A percentile compares a stretch with the other conserved stretches of the same genome.
Conservation (phyloP, 2,329 filamentous ascomycete genomes). For the Colletotrichum simmondsii region DNA sequence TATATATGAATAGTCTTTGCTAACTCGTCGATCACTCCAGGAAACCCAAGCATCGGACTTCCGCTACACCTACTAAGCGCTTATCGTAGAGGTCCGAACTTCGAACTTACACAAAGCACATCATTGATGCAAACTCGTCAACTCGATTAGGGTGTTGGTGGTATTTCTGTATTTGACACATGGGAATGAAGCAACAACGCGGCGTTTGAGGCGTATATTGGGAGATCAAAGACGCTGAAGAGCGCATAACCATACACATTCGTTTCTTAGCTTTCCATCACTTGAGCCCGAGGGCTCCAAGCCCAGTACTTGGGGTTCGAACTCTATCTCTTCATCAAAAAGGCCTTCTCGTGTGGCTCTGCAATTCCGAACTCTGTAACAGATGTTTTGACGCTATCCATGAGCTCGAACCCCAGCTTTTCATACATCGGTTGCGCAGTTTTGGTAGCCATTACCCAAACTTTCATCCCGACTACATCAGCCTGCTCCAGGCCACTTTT, state of each 20-base stretch:
- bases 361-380: background rate
- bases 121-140: background rate
- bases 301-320: background rate
- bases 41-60: constrained; percentile 23
- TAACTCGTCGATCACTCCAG: background rate
- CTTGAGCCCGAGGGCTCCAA: background rate
- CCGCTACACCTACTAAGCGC: constrained; percentile 12
- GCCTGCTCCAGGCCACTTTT: background rate
- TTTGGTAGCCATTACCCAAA: background rate
- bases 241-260: background rate
- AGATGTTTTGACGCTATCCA: background rate
- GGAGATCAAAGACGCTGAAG: background rate
- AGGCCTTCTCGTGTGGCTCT: background rate
- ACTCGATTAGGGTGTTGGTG: background rate
- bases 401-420: constrained; percentile 8
- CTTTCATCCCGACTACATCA: background rate
- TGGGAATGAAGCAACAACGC: background rate
- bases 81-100: background rate
- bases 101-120: background rate
- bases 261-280: background rate
- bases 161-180: background rate
- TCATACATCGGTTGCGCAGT: constrained; percentile 7
- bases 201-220: background rate
- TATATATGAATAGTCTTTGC: background rate
- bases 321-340: background rate